phyloP scores from a whole-genome alignment of 2,329 filamentous ascomycete species.

The Coleophoma crateriformis region DNA sequence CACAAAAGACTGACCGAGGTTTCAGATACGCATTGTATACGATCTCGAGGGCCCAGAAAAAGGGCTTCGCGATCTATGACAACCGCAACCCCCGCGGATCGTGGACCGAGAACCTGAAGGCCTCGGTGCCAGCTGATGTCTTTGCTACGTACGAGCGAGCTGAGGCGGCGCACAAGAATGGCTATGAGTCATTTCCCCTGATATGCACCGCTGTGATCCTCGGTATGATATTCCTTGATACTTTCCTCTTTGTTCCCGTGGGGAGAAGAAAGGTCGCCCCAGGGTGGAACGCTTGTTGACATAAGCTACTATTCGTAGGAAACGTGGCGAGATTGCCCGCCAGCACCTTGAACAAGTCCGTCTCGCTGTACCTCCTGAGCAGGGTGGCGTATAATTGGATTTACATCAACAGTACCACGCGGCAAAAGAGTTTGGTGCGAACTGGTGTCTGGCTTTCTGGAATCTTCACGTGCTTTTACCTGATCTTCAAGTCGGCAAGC shows the following conservation, averaged over 20 bases:
- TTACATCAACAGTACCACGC: neutral
- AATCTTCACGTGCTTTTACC: neutral
- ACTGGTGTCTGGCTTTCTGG: neutral
- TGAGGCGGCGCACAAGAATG: neutral
- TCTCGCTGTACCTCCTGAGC: neutral
- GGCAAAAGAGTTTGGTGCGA: neutral
- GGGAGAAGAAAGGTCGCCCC: neutral
- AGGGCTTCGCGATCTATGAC: neutral
- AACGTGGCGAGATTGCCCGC: neutral
- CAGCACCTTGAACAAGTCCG: neutral
- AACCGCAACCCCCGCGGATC: neutral
- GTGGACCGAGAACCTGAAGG: neutral
- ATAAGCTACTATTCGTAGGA: neutral
- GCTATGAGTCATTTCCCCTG: neutral
- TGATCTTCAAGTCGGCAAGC: neutral
- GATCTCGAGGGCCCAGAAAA: neutral
- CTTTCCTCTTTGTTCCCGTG: neutral
- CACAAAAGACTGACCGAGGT: neutral
- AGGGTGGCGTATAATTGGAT: neutral
- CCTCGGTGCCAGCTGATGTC: neutral
- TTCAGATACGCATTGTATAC: neutral
- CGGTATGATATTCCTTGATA: neutral
- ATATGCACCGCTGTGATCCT: neutral
- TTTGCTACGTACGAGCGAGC: neutral
- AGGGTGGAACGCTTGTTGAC: neutral